Conservation (phyloP, 1,284 basidiomycete species). For the Boletus semigastroideus region DNA sequence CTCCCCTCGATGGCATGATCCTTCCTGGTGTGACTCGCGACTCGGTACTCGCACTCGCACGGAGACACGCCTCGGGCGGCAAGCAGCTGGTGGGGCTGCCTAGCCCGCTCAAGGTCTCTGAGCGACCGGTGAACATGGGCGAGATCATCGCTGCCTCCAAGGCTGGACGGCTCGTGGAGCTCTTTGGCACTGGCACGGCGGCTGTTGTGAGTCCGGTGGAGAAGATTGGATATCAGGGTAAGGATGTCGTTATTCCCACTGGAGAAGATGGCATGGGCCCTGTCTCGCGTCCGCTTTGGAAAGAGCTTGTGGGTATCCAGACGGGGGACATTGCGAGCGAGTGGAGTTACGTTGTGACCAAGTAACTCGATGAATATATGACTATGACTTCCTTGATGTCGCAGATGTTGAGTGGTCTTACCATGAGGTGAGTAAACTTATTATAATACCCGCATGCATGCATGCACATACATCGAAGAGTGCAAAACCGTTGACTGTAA, state of each 20-base stretch:
- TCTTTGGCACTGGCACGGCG: conserved; percentile 94
- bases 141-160: conserved; percentile 79
- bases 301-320: conserved; percentile 88
- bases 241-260: conserved; percentile 83
- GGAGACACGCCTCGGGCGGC: conserved; percentile 68
- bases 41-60: conserved; percentile 82
- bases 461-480: no score
- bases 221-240: conserved; percentile 84
- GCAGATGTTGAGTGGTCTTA: no score
- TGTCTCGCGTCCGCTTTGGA: conserved; percentile 80
- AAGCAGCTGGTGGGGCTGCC: conserved; percentile 61
- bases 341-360: conserved; percentile 69
- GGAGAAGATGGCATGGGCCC: conserved; percentile 88
- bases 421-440: no score
- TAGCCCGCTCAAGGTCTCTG: conserved; percentile 70
- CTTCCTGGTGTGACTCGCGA: conserved; percentile 96
- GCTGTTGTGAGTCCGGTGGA: conserved; percentile 84
- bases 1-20: conserved; percentile 93
- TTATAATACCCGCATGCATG: no score
- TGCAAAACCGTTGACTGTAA: no score
- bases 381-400: no score
- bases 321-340: conserved; percentile 80
- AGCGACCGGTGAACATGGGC: conserved; percentile 86
- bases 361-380: conserved; percentile 19
- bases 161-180: conserved; percentile 77